Evolutionary conservation across 768 basidiomycete genomes (phyloP).

Genomic region (Myochromella boudieri): DNA sequence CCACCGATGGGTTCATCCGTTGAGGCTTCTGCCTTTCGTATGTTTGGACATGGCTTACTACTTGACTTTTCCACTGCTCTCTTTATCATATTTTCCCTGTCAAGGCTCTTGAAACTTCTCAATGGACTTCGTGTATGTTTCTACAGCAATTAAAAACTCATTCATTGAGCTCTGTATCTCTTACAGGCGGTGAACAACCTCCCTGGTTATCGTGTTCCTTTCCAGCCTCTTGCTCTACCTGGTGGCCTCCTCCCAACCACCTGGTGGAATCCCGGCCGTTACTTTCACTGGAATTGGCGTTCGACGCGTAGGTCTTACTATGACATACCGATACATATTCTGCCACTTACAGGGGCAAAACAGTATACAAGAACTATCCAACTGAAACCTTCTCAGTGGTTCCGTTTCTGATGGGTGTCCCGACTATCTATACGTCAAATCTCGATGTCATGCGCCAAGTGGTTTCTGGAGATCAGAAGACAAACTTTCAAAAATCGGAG

Average conservation of each 20-base stretch:
- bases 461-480: conserved; percentile 33
- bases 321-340: neutral
- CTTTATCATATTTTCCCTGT: too few relatives aligned
- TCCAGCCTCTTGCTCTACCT: conserved; percentile 33
- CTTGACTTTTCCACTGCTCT: too few relatives aligned
- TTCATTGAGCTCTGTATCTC: too few relatives aligned
- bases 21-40: too few relatives aligned
- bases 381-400: conserved; percentile 40
- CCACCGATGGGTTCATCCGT: too few relatives aligned
- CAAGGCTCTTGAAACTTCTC: too few relatives aligned
- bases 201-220: conserved; percentile 37
- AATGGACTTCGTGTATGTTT: neutral
- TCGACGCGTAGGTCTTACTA: conserved; percentile 16
- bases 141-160: neutral
- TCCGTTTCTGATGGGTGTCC: conserved; percentile 32
- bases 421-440: conserved; percentile 40
- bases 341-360: neutral
- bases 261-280: conserved; percentile 41
- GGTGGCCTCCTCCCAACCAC: conserved; percentile 34
- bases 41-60: too few relatives aligned
- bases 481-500: conserved; percentile 23
- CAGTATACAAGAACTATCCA: conserved; percentile 32
- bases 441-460: conserved; percentile 45
- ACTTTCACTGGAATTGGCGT: conserved; percentile 33
- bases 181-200: conserved; percentile 34